These are phyloP conservation scores for Coniferiporia weirii DNA, from an alignment of 1,284 basidiomycete species.

Conservation along the genomic window DNA sequence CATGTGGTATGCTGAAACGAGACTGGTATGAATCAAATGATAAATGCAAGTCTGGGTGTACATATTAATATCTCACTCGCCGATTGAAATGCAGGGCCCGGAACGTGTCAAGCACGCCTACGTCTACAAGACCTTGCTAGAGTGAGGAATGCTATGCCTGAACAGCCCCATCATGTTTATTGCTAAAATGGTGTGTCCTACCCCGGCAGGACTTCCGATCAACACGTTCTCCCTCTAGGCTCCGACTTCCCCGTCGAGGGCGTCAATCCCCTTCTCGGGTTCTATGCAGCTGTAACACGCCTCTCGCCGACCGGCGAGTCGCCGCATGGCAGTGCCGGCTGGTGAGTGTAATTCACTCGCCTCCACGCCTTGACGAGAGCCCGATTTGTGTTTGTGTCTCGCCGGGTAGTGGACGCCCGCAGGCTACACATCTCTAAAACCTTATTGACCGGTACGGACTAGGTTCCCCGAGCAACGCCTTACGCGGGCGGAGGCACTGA, in stretches of 20 bases:
- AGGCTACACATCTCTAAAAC: not conserved
- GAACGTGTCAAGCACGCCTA: conserved; percentile 83
- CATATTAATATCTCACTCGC: not conserved
- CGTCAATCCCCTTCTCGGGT: conserved; percentile 75
- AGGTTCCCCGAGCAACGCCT: conserved; percentile 73
- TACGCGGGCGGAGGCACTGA: conserved; percentile 68
- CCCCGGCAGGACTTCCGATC: conserved; percentile 38
- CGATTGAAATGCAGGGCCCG: conserved; percentile 48
- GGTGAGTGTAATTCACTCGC: conserved; percentile 42
- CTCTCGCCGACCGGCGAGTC: conserved; percentile 64
- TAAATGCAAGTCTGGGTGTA: not conserved
- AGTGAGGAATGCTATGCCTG: conserved; percentile 36
- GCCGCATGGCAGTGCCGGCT: conserved; percentile 77
- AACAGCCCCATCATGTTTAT: not conserved
- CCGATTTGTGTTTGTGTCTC: not conserved
- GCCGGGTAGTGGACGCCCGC: not conserved
- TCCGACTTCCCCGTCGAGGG: conserved; percentile 91
- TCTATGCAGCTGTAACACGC: conserved; percentile 83
- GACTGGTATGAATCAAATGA: conserved; percentile 45
- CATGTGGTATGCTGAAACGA: conserved; percentile 84
- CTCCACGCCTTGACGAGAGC: too few species aligned
- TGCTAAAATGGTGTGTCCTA: not conserved
- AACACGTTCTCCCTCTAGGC: conserved; percentile 67
- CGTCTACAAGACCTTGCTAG: conserved; percentile 75
- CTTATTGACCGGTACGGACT: not conserved